Evolutionary conservation across 345 rosid species (phyloP), one percentile per base, ranked within the genome.

Genomic region (Geranium rotundifolium): DNA sequence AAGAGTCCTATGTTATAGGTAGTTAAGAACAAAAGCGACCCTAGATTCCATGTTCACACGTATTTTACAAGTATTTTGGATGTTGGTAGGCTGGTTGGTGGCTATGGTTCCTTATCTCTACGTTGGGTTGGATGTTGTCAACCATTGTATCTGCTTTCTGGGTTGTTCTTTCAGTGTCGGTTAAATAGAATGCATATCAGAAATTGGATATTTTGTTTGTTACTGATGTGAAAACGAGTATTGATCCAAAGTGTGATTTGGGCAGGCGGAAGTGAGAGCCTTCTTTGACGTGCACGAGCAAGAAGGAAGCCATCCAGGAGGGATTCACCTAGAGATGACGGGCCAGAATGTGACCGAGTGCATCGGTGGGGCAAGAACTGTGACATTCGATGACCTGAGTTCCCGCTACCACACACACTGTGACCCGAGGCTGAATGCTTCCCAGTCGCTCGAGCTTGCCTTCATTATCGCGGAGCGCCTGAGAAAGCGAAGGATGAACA

Each of bases 241-340:
- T 7, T n/a, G 10, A 56, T 14, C 1, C 6, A 7, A 4, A 7
- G n/a, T n/a, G 8, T 7, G 20, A 5, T 61, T 34, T 34, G 46
- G 17, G 12, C 75, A 83, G 91, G 86, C 83, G 37, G 86, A 85
- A 71, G 79, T 83, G 68, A 81, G 79, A 72, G 89, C 91, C 17
- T 81, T 85, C 77, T 85, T 81, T 39, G 86, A 83, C 60, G 91
- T 85, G 72, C 88, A 81, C 52, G 88, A 85, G 68, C 87, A 81
- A 83, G 85, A 81, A 74, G 91, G 87, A 12, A 86, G 91, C 72
- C 86, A 78, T 67, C 91, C 88, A 0, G 91, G 88, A 75, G 88
- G 88, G 7, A 74, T 79, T 63, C 88, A 79, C 63, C 64, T 85
- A 15, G 91, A 83, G 76, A 86, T 83, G 89, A 83, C 89, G 0